phyloP scores from a whole-genome alignment of 2,329 filamentous ascomycete species.

The Penicillium griseofulvum region DNA sequence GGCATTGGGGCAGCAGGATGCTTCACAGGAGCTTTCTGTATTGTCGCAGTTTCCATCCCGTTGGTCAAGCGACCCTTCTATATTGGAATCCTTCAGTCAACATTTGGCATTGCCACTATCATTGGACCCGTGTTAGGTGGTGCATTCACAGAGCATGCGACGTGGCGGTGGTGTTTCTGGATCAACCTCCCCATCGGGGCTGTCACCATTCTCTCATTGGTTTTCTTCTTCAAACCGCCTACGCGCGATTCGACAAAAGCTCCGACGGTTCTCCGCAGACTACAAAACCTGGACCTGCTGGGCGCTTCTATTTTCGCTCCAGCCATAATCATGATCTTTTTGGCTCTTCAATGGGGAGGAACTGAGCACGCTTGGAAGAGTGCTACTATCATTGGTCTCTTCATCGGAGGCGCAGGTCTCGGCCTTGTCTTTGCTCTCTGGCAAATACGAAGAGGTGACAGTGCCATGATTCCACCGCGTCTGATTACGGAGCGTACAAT shows the following conservation, averaged over 20 bases:
- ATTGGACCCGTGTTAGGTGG: background rate
- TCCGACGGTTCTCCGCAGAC: background rate
- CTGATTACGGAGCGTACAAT: conserved; percentile 1
- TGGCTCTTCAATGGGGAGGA: conserved; percentile 1
- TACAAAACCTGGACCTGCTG: background rate
- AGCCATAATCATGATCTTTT: background rate
- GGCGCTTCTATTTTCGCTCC: background rate
- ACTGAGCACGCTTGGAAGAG: conserved; percentile 1
- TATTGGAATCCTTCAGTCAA: background rate
- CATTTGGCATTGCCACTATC: background rate
- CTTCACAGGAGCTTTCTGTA: background rate
- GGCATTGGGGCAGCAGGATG: background rate
- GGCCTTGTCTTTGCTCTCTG: background rate
- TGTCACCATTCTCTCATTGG: background rate
- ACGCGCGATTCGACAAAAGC: background rate
- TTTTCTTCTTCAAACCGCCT: background rate
- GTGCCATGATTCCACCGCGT: background rate
- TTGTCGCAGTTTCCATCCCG: background rate
- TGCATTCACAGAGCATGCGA: background rate
- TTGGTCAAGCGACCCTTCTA: background rate
- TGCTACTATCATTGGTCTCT: background rate
- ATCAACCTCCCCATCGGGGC: background rate
- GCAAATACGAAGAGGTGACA: background rate
- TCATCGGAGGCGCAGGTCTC: background rate
- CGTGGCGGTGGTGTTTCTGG: background rate